phyloP scores from a whole-genome alignment of 306 rosid species.

The Castanea mollissima region DNA sequence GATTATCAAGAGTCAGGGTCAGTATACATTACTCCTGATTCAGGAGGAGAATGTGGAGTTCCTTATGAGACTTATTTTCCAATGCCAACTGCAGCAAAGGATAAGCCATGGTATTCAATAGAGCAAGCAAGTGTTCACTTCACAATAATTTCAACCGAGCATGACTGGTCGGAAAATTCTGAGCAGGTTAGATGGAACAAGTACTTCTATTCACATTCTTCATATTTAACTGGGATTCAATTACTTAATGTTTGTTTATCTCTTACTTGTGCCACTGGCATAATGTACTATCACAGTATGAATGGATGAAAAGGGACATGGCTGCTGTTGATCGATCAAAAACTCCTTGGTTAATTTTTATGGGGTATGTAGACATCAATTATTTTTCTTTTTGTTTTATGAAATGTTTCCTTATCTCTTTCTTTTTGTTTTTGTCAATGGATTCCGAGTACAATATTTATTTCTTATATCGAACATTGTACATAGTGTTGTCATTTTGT shows the following conservation, averaged over 20 bases:
- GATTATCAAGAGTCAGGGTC: slow-evolving; percentile 61
- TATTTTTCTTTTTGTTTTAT: no score
- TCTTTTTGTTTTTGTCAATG: no score
- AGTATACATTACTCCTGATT: slow-evolving; percentile 58
- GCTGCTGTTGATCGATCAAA: slow-evolving; percentile 64
- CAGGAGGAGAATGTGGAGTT: slow-evolving; percentile 94
- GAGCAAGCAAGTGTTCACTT: slow-evolving; percentile 78
- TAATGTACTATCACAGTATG: slow-evolving; percentile 38
- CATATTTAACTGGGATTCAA: slow-evolving; percentile 1
- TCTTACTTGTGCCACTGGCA: not conserved
- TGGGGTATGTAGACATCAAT: slow-evolving; percentile 48
- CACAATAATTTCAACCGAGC: slow-evolving; percentile 83
- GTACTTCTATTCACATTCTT: not conserved
- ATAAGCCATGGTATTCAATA: slow-evolving; percentile 91
- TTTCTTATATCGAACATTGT: no score
- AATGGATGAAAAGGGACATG: slow-evolving; percentile 79
- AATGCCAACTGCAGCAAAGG: slow-evolving; percentile 74
- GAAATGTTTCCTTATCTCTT: no score
- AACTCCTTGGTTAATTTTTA: slow-evolving; percentile 84
- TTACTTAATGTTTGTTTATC: not conserved
- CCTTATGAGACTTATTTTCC: slow-evolving; percentile 81
- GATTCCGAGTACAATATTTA: no score
- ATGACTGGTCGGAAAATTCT: slow-evolving; percentile 52
- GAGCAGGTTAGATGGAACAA: slow-evolving; percentile 57
- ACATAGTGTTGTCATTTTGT: no score